phyloP scores from a whole-genome alignment of 1,284 basidiomycete genomes.

The Ganoderma resinaceum region DNA sequence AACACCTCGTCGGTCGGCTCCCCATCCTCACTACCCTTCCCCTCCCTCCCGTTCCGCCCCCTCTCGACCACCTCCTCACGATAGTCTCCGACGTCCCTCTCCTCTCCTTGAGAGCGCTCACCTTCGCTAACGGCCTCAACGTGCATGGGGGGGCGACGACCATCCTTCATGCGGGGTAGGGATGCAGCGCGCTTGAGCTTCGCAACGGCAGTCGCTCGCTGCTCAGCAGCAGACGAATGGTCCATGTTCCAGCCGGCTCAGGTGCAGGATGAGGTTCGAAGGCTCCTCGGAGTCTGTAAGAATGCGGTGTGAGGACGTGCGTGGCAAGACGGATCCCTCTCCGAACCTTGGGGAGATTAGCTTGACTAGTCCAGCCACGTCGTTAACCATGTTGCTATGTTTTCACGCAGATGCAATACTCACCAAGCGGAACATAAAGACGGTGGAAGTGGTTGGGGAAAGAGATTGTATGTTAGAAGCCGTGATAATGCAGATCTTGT shows the following conservation, averaged over 20 bases:
- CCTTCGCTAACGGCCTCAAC: slow-evolving; percentile 80
- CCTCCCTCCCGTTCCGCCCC: slow-evolving; percentile 31
- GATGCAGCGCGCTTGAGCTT: slow-evolving; percentile 91
- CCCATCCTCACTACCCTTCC: slow-evolving; percentile 32
- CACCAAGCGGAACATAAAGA: slow-evolving; percentile 36
- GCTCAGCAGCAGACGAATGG: slow-evolving; percentile 61
- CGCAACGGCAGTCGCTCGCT: slow-evolving; percentile 85
- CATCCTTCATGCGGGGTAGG: slow-evolving; percentile 87
- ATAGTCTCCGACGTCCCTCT: slow-evolving; percentile 35
- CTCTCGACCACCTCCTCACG: slow-evolving; percentile 33
- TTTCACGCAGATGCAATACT: not conserved
- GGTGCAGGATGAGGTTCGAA: slow-evolving; percentile 32
- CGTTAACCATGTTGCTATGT: too few species aligned
- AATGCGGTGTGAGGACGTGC: slow-evolving; percentile 29
- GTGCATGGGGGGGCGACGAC: slow-evolving; percentile 83
- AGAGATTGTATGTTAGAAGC: slow-evolving; percentile 5
- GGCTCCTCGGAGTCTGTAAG: slow-evolving; percentile 41
- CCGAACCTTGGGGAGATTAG: slow-evolving; percentile 30
- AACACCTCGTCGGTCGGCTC: slow-evolving; percentile 35
- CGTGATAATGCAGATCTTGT: not conserved
- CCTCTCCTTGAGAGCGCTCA: slow-evolving; percentile 57
- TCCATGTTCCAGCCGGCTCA: slow-evolving; percentile 46
- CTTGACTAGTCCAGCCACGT: slow-evolving; percentile 1
- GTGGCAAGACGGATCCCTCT: slow-evolving; percentile 29
- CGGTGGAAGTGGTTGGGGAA: slow-evolving; percentile 11